Evolutionary conservation across 2,329 filamentous ascomycete species (phyloP).

Genomic region (Coniochaeta ligniaria): DNA sequence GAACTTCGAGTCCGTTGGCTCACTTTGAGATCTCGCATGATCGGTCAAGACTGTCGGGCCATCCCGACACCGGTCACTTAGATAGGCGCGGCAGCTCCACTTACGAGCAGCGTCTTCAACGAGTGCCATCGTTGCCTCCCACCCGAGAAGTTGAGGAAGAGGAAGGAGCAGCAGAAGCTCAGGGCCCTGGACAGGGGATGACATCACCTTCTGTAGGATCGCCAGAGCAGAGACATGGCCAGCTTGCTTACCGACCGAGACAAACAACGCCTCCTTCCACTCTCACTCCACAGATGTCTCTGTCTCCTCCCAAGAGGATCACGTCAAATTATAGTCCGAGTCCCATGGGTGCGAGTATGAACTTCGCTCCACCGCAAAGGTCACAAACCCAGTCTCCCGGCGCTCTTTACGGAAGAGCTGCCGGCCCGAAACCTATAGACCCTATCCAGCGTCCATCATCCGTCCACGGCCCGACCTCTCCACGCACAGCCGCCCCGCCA

Average conservation of each 20-base stretch:
- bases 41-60: slow-evolving; percentile 17
- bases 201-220: slow-evolving; percentile 9
- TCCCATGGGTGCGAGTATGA: slow-evolving; percentile 21
- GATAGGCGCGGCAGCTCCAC: slow-evolving; percentile 44
- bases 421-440: slow-evolving; percentile 26
- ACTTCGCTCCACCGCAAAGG: slow-evolving; percentile 49
- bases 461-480: slow-evolving; percentile 37
- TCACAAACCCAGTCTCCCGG: slow-evolving; percentile 58
- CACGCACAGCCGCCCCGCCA: slow-evolving; percentile 13
- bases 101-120: slow-evolving; percentile 46
- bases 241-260: slow-evolving; percentile 20
- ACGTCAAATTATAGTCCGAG: slow-evolving; percentile 43
- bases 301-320: slow-evolving; percentile 50
- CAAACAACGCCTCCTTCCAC: slow-evolving; percentile 42
- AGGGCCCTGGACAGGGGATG: slow-evolving; percentile 4
- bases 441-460: slow-evolving; percentile 47
- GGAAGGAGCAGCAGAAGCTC: slow-evolving; percentile 23
- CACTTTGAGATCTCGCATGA: slow-evolving; percentile 51
- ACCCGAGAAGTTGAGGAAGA: slow-evolving; percentile 58
- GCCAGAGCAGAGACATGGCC: slow-evolving; percentile 11
- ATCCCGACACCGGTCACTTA: slow-evolving; percentile 32
- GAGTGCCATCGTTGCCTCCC: slow-evolving; percentile 51
- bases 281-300: slow-evolving; percentile 29
- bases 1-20: slow-evolving; percentile 59
- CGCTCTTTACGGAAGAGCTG: slow-evolving; percentile 31